These are phyloP conservation scores for Colletotrichum siamense DNA, from an alignment of 2,329 filamentous ascomycete species.

Conservation along the genomic window DNA sequence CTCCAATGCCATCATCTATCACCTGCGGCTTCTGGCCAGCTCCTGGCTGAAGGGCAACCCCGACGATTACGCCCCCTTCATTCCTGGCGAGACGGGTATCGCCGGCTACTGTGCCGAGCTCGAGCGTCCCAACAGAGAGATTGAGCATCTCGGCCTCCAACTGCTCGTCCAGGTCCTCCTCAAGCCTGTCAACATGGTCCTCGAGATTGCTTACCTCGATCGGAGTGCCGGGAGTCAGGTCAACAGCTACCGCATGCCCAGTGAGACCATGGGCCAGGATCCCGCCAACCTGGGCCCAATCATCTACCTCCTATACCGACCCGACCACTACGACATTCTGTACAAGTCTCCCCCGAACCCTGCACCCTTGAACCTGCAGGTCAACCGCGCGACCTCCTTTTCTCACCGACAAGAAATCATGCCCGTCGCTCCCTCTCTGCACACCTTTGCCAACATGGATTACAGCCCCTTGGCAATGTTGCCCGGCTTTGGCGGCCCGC, in stretches of 20 bases:
- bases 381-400: constrained; percentile 57
- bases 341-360: constrained; percentile 61
- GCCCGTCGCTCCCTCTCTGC: constrained; percentile 42
- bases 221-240: constrained; percentile 79
- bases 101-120: constrained; percentile 75
- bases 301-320: constrained; percentile 69
- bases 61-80: constrained; percentile 74
- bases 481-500: constrained; percentile 43
- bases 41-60: constrained; percentile 82
- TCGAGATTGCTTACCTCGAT: constrained; percentile 93
- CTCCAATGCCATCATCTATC: constrained; percentile 83
- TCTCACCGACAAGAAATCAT: constrained; percentile 50
- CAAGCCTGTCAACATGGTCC: constrained; percentile 76
- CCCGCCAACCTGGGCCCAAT: constrained; percentile 50
- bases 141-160: constrained; percentile 86
- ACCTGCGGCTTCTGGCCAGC: constrained; percentile 81
- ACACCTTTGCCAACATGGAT: constrained; percentile 47
- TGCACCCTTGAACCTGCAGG: constrained; percentile 48
- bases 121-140: constrained; percentile 79
- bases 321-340: constrained; percentile 91
- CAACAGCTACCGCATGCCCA: constrained; percentile 71
- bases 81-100: constrained; percentile 63
- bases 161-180: constrained; percentile 81
- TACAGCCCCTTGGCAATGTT: constrained; percentile 52
- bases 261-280: constrained; percentile 54